Evolutionary conservation across 352 stramenopile genomes (phyloP).

Genomic region (Globisporangium heterothallicum): DNA sequence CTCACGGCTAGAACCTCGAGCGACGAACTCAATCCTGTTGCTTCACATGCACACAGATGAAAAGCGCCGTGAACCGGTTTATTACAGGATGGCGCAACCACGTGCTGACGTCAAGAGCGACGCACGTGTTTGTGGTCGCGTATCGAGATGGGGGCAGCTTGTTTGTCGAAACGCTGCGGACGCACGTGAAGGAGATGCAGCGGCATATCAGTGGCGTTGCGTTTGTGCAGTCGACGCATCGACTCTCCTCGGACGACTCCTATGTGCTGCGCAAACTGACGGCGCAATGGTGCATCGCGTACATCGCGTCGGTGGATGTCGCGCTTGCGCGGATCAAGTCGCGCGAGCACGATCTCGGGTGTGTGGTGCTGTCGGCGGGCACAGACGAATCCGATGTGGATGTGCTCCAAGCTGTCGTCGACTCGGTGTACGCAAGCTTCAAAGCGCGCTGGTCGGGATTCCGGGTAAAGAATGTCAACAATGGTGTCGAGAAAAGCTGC

Average conservation of each 20-base stretch:
- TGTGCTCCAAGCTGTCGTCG: conserved; percentile 41
- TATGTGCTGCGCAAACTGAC: conserved; percentile 66
- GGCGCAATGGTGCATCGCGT: conserved; percentile 62
- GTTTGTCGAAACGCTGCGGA: conserved; percentile 47
- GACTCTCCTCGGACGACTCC: conserved; percentile 43
- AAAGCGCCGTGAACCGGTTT: conserved; percentile 46
- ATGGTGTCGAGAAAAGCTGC: conserved; percentile 60
- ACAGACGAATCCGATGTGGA: conserved; percentile 40
- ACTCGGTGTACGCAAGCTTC: conserved; percentile 62
- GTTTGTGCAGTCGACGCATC: conserved; percentile 61
- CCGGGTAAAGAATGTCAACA: conserved; percentile 67
- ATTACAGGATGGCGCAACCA: conserved; percentile 72
- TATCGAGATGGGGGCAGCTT: conserved; percentile 55
- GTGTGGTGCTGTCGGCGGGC: conserved; percentile 43
- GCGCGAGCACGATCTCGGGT: conserved; percentile 49
- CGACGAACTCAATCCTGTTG: background rate
- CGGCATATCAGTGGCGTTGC: conserved; percentile 62
- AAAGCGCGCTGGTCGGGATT: conserved; percentile 71
- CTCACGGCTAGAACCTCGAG: too few relatives aligned
- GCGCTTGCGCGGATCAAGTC: conserved; percentile 51
- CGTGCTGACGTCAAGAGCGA: conserved; percentile 52
- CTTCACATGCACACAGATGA: conserved; percentile 26
- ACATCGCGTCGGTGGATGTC: conserved; percentile 33
- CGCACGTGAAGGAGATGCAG: conserved; percentile 61
- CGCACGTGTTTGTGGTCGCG: conserved; percentile 58